phyloP scores from a whole-genome alignment of 2,329 filamentous ascomycete species.

The Aspergillus aculeatinus region DNA sequence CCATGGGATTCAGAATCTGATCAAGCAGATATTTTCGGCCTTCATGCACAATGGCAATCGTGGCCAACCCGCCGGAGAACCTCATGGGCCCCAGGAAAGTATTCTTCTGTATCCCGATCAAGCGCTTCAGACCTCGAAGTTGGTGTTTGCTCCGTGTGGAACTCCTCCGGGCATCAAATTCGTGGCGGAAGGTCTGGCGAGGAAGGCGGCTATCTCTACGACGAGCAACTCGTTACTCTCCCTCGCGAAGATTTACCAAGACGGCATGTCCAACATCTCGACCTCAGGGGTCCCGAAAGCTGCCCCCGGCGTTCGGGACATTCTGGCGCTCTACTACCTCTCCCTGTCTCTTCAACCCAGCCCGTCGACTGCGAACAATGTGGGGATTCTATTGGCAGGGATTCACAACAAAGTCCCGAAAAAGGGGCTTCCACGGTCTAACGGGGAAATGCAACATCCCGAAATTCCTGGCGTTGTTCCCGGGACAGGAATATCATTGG shows the following conservation, averaged over 20 bases:
- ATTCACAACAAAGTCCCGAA: constrained; percentile 68
- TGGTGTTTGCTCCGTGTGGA: constrained; percentile 75
- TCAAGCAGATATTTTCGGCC: constrained; percentile 71
- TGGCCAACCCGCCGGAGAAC: constrained; percentile 38
- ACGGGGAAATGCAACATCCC: constrained; percentile 43
- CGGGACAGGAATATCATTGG: constrained; percentile 83
- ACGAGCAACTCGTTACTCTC: constrained; percentile 95
- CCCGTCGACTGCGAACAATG: constrained; percentile 96
- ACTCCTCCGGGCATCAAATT: constrained; percentile 76
- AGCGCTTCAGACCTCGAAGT: constrained; percentile 75
- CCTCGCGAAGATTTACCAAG: constrained; percentile 95
- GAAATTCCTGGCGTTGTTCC: constrained; percentile 75
- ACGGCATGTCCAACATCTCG: constrained; percentile 78
- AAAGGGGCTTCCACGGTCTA: constrained; percentile 35
- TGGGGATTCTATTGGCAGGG: constrained; percentile 92
- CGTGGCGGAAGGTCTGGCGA: constrained; percentile 68
- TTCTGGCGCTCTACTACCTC: constrained; percentile 90
- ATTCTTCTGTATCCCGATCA: constrained; percentile 79
- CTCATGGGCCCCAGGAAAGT: constrained; percentile 52
- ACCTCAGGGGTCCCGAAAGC: constrained; percentile 57
- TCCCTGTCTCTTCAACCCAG: constrained; percentile 93
- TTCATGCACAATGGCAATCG: constrained; percentile 54
- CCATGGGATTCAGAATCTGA: constrained; percentile 72
- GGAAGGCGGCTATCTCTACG: constrained; percentile 80
- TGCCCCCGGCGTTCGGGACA: constrained; percentile 80